phyloP scores from a whole-genome alignment of 179 eudicot species.

The Silene vulgaris region DNA sequence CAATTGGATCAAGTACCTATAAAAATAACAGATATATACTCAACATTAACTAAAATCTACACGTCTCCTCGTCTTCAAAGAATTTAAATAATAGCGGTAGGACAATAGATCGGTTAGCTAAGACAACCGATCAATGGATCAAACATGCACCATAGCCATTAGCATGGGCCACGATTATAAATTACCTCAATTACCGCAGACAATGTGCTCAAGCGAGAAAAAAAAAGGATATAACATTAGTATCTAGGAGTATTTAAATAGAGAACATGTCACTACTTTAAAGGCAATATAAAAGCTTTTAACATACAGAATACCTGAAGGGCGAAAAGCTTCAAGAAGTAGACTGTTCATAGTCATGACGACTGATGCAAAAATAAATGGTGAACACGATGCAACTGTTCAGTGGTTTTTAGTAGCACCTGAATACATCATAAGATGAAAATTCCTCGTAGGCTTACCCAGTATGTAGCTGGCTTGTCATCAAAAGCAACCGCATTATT shows the following conservation, averaged over 20 bases:
- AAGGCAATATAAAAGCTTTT: not conserved
- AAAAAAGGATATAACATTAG: not conserved
- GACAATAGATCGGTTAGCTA: not conserved
- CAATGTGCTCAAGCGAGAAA: not conserved
- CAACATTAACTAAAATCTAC: not conserved
- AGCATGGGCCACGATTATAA: not conserved
- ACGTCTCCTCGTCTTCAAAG: not conserved
- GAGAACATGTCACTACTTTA: not conserved
- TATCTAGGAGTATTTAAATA: not conserved
- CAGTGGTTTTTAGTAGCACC: slow-evolving; percentile 1
- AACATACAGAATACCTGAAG: slow-evolving; percentile 2
- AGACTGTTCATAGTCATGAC: not conserved
- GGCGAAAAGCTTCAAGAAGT: not conserved
- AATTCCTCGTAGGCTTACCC: slow-evolving; percentile 42
- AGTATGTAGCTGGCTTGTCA: slow-evolving; percentile 73
- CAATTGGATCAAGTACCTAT: slow-evolving; percentile 94
- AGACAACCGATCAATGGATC: not conserved
- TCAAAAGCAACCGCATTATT: slow-evolving; percentile 53
- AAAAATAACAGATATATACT: slow-evolving; percentile 3
- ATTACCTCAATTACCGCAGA: not conserved
- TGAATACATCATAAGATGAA: slow-evolving; percentile 5
- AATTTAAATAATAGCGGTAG: not conserved
- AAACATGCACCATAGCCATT: not conserved
- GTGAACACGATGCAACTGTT: not conserved
- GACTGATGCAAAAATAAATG: not conserved